Base-by-base conservation (phyloP, 331 rosid genomes). In the Quercus tomentella region DNA sequence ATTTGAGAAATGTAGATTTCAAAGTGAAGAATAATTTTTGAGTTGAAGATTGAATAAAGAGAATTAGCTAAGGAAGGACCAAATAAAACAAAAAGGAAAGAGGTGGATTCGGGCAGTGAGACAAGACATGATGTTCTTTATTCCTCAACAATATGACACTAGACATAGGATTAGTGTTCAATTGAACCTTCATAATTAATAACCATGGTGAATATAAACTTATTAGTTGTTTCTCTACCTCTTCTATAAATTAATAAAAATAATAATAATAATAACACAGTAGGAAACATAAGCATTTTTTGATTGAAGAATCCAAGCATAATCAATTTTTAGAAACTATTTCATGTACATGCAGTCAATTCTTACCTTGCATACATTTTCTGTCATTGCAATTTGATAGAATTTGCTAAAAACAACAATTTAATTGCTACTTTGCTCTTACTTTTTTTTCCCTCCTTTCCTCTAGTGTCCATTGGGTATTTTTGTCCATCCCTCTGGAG, bases 401-500 rank as follows among this genome's bases (percentile, higher is more conserved):
- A 10, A 65, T 80, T 41, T 55, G 58, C 62, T 51, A 28, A 17
- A 66, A 49, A 9, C 8, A 28, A 45, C 22, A 49, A 4, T 69
- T 30, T 4, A 30, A 52, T 73, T 75, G 57, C 45, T 66, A 37
- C 1, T 17, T 70, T 12, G n/a, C 72, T 30, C 16, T 72, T 63
- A 18, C 17, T 37, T 8, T 60, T 60, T 60, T 60, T 69, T 41
- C 14, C 56, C 7, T 66, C 69, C 33, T 65, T 66, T 57, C 66
- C 77, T 81, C n/a, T 69, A 93, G 97, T 74, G 85, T 82, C 70
- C 79, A 20, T 57, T 75, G 10, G 94, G 92, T 56, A 79, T 68
- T 76, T 77, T 73, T 75, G 90, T 89, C 79, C 91, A 91, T 91
- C 91, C 94, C 30, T 87, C 89, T 1, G 94, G 97, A 72, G 57